phyloP scores from a whole-genome alignment of 495 filamentous ascomycete genomes.

The Recurvomyces mirabilis region DNA sequence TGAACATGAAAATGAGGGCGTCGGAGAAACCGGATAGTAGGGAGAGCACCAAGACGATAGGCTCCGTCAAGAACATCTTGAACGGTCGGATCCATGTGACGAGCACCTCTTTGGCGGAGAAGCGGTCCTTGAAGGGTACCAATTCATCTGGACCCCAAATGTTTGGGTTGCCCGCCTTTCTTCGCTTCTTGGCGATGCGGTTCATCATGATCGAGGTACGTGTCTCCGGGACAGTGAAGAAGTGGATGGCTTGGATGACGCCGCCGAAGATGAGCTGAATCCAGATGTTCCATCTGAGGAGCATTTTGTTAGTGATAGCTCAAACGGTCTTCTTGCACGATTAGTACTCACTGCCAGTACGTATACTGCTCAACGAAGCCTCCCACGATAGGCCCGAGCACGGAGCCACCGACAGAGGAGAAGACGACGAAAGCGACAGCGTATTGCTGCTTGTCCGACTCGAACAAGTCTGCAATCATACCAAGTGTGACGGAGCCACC shows the following conservation, averaged over 20 bases:
- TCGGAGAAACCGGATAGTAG: constrained; percentile 67
- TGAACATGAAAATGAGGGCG: constrained; percentile 72
- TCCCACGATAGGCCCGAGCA: constrained; percentile 68
- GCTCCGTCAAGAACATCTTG: constrained; percentile 63
- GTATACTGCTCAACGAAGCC: constrained; percentile 59
- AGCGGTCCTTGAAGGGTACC: constrained; percentile 44
- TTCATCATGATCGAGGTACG: constrained; percentile 57
- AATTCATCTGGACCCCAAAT: constrained; percentile 57
- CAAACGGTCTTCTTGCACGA: not conserved
- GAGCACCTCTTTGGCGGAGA: constrained; percentile 46
- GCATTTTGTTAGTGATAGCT: not conserved
- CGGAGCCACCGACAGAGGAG: constrained; percentile 63
- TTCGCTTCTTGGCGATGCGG: constrained; percentile 51
- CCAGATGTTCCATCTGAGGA: constrained; percentile 58
- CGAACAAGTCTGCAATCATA: constrained; percentile 74
- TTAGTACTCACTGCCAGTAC: constrained; percentile 45
- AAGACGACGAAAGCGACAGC: constrained; percentile 67
- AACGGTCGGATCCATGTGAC: constrained; percentile 60
- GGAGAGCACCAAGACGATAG: constrained; percentile 61
- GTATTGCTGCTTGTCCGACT: constrained; percentile 59
- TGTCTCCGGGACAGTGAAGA: constrained; percentile 59
- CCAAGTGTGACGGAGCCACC: constrained; percentile 73
- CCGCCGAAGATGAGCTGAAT: constrained; percentile 67
- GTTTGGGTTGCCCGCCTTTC: constrained; percentile 44
- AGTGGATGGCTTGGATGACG: constrained; percentile 52